Evolutionary conservation across 2,329 filamentous ascomycete genomes (phyloP).

Genomic region (Fusarium verticillioides): DNA sequence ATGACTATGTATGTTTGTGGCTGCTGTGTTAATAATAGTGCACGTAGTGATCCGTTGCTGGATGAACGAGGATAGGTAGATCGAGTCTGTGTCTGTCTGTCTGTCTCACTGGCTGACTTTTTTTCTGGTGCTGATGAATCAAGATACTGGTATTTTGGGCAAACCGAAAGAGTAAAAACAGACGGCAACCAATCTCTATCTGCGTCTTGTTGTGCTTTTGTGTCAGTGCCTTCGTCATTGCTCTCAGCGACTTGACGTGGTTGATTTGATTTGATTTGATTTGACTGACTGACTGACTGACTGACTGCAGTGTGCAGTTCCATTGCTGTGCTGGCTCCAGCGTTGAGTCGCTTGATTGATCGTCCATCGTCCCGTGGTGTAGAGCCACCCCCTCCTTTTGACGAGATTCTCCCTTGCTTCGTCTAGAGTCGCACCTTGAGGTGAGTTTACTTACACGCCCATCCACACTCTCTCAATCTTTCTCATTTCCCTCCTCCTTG

Average conservation of each 20-base stretch:
- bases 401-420: slow-evolving; percentile 30
- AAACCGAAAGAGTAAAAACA: slow-evolving; percentile 19
- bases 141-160: slow-evolving; percentile 2
- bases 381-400: slow-evolving; percentile 14
- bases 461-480: slow-evolving; percentile 12
- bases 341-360: slow-evolving; percentile 38
- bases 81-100: not conserved
- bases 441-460: slow-evolving; percentile 31
- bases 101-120: slow-evolving; percentile 5
- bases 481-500: slow-evolving; percentile 9
- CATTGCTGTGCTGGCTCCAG: slow-evolving; percentile 39
- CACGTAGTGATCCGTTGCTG: slow-evolving; percentile 20
- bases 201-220: slow-evolving; percentile 34
- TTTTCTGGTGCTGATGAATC: slow-evolving; percentile 27
- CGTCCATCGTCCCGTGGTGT: slow-evolving; percentile 31
- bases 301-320: slow-evolving; percentile 29
- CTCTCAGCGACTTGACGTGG: slow-evolving; percentile 31
- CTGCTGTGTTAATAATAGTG: slow-evolving; percentile 14
- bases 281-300: not conserved
- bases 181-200: slow-evolving; percentile 13
- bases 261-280: slow-evolving; percentile 36
- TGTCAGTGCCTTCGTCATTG: slow-evolving; percentile 35
- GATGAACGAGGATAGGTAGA: slow-evolving; percentile 23
- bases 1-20: slow-evolving; percentile 28
- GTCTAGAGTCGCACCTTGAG: slow-evolving; percentile 28